phyloP scores from a whole-genome alignment of 1,284 basidiomycete species.

The Cutaneotrichosporon dermatis region DNA sequence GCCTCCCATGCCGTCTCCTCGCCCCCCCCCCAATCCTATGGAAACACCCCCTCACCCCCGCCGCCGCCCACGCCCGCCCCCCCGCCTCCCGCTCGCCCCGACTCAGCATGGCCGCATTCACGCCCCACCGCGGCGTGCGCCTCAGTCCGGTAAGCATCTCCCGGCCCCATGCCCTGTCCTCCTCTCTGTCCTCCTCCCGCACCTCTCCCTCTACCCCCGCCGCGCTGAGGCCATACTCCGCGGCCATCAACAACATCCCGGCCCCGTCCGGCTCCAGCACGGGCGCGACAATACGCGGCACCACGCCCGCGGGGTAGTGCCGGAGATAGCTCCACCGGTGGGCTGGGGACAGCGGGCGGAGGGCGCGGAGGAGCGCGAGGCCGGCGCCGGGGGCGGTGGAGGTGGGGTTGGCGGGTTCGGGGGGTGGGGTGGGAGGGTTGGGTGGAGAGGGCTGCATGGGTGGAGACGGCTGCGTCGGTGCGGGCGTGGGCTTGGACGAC shows the following conservation, averaged over 20 bases:
- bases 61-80: slow-evolving; percentile 19
- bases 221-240: slow-evolving; percentile 4
- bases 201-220: neutral
- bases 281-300: slow-evolving; percentile 25
- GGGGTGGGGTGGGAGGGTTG: neutral
- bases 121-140: slow-evolving; percentile 30
- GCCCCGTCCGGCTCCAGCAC: slow-evolving; percentile 44
- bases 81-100: slow-evolving; percentile 23
- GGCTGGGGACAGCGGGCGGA: slow-evolving; percentile 8
- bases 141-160: slow-evolving; percentile 25
- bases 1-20: too few relatives aligned
- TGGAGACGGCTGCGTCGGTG: neutral
- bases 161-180: slow-evolving; percentile 3
- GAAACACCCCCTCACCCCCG: slow-evolving; percentile 12
- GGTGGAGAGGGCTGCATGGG: neutral
- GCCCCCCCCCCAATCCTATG: neutral
- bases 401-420: slow-evolving; percentile 16
- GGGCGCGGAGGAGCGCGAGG: slow-evolving; percentile 30
- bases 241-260: slow-evolving; percentile 26
- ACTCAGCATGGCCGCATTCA: slow-evolving; percentile 39
- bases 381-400: slow-evolving; percentile 34
- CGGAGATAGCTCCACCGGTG: slow-evolving; percentile 13
- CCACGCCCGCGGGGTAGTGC: slow-evolving; percentile 24
- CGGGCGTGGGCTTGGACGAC: neutral
- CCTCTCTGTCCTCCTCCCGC: slow-evolving; percentile 8